Evolutionary conservation across 331 rosid genomes (phyloP), one percentile per base, ranked within the genome.

Genomic region (Malus hybrid): DNA sequence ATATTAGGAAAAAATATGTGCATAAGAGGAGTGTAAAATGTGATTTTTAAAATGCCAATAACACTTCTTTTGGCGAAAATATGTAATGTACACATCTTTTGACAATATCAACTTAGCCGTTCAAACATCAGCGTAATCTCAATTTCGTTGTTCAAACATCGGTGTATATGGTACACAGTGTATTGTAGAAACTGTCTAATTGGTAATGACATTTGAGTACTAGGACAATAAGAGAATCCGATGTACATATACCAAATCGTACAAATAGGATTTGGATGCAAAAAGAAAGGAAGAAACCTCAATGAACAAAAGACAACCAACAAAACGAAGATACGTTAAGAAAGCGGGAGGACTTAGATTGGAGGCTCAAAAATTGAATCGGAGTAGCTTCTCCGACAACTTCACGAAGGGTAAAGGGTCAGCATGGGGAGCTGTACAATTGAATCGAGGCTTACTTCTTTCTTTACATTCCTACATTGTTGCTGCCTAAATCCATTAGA

Each of bases 401-500:
- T 72, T 70, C 69, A 79, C 60, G 63, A 78, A 76, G 77, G 69
- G 74, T 71, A 68, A 76, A 76, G 74, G 80, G 85, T 85, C 81
- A 81, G 84, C 83, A 78, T 44, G 54, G 68, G 79, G 80, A 82
- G 83, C 88, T 93, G 83, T 85, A 89, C 93, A 91, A 68, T 83
- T 73, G 80, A 83, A 80, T 60, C 71, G 83, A 80, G 66, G 42
- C 36, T 79, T 83, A 31, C 46, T 72, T 76, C 71, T 76, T 29
- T 80, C 76, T 80, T 79, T 88, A 92, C 80, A 81, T 85, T 81
- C 90, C 83, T 80, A 88, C 76, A 65, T 80, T 86, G 87, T 90
- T 83, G 75, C 90, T 85, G 88, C 90, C 84, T 16, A 95, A 88
- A 81, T 90, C 93, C 89, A 78, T 90, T 73, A 85, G 85, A 90